Evolutionary conservation across 2,329 filamentous ascomycete species (phyloP).

Genomic region (Colletotrichum sp.): DNA sequence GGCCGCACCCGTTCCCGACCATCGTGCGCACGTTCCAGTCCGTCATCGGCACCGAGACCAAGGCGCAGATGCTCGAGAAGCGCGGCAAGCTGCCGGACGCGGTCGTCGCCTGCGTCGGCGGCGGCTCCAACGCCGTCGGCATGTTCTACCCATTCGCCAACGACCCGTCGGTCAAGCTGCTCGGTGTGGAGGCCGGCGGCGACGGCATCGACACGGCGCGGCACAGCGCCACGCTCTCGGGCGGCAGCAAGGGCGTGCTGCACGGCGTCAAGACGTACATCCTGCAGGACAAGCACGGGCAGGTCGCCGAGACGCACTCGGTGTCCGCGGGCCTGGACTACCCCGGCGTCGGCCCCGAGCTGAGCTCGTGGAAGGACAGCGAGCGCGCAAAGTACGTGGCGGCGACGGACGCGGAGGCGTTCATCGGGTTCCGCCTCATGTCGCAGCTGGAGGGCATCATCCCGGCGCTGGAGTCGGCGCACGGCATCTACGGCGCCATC

Average conservation of each 20-base stretch:
- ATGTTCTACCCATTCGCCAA: conserved; percentile 98
- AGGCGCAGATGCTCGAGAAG: conserved; percentile 84
- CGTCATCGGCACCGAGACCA: conserved; percentile 94
- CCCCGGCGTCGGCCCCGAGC: conserved; percentile 92
- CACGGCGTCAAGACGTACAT: conserved; percentile 97
- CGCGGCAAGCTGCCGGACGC: conserved; percentile 92
- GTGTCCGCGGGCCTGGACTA: conserved; percentile 97
- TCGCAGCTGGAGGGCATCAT: conserved; percentile 95
- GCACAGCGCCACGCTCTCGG: conserved; percentile 87
- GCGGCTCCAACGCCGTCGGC: conserved; percentile 91
- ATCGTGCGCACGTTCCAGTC: conserved; percentile 98
- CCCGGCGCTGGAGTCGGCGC: conserved; percentile 90
- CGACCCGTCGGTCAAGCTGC: conserved; percentile 82
- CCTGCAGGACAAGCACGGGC: conserved; percentile 89
- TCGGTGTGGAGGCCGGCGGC: conserved; percentile 94
- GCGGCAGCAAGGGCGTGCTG: conserved; percentile 88
- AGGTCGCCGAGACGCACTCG: conserved; percentile 95
- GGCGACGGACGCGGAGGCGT: conserved; percentile 90
- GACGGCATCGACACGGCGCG: conserved; percentile 86
- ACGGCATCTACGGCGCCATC: conserved; percentile 88
- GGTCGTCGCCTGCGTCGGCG: conserved; percentile 95
- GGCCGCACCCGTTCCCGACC: conserved; percentile 95
- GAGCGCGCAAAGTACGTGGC: conserved; percentile 86
- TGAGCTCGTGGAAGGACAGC: conserved; percentile 91
- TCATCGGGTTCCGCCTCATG: conserved; percentile 84